Evolutionary conservation across 129 eudicot species (phyloP).

Genomic region (Pittosporum tobira): DNA sequence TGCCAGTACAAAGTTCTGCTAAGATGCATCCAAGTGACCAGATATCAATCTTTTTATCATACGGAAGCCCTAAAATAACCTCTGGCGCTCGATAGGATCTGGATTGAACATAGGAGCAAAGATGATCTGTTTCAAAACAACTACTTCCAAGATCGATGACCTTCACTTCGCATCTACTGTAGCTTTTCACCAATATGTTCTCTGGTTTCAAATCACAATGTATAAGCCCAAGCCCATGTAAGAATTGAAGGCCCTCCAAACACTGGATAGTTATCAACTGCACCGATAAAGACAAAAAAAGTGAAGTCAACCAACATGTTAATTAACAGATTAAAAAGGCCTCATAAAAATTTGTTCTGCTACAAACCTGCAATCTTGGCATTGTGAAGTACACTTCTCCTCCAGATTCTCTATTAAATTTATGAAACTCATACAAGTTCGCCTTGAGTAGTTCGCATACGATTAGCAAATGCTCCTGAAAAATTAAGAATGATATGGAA

Average conservation of each 20-base stretch:
- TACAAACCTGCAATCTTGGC: constrained; percentile 89
- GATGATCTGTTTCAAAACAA: constrained; percentile 91
- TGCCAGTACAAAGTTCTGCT: constrained; percentile 96
- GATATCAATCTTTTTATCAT: constrained; percentile 76
- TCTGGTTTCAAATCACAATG: constrained; percentile 94
- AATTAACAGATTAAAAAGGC: neutral
- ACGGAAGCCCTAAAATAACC: constrained; percentile 81
- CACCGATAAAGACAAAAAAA: constrained; percentile 16
- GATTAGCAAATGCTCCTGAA: constrained; percentile 85
- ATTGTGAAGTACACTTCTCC: constrained; percentile 93
- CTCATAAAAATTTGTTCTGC: neutral
- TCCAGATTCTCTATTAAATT: constrained; percentile 89
- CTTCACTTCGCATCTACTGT: constrained; percentile 93
- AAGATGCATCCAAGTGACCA: constrained; percentile 98
- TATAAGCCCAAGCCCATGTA: constrained; percentile 86
- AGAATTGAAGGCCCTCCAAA: constrained; percentile 80
- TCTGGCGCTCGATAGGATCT: constrained; percentile 95
- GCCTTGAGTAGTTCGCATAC: constrained; percentile 93
- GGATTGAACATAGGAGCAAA: constrained; percentile 88
- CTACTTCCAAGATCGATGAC: constrained; percentile 93
- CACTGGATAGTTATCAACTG: constrained; percentile 90
- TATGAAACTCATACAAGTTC: constrained; percentile 80
- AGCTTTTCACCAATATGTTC: constrained; percentile 86
- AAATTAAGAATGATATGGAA: neutral
- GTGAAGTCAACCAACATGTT: neutral